Evolutionary conservation across 768 basidiomycete genomes (phyloP), one percentile per base, ranked within the genome.

Genomic region (Amanita subjunquillea): DNA sequence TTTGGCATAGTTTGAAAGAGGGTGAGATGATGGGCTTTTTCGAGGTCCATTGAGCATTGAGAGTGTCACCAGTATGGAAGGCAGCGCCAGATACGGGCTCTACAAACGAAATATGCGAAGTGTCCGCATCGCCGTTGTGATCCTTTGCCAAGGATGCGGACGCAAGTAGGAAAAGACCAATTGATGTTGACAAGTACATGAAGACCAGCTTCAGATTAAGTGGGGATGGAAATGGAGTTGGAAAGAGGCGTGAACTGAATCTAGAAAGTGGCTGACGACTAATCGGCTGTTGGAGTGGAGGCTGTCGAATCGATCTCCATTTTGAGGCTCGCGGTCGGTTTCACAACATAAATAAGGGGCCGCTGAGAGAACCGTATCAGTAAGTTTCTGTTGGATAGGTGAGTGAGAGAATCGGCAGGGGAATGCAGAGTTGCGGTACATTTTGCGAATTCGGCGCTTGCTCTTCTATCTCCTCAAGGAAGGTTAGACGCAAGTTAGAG

Each of bases 231-330:
- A 30, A 30, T 30, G 15, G 25, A 23, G 22, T 48, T 17, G 8
- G n/a, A 9, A 37, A 48, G 36, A 37, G 2, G 30, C 30, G 32
- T n/a, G 20, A 47, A 32, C 17, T 30, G 13, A 9, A 13, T 9
- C 13, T 6, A 23, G 45, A 23, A 15, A 36, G 36, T n/a, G 48
- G 48, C 48, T 50, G 40, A 51, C 41, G 37, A 34, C 17, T 23
- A 53, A 23, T 39, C 70, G 17, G 71, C 65, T 51, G 73, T 70
- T 10, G 85, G 85, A 3, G 85, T 87, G 3, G 85, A 87, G 25
- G 85, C 85, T 53, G 79, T 82, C 12, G 85, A 88, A 60, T 88
- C 85, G 38, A 87, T 65, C 58, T 87, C 85, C 77, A 86, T 84
- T 55, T 71, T 74, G 4, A 60, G 42, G 22, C 72, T 67, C 10